Conservation (phyloP, 805 yeast species). For the Barnettozyma siamensis region DNA sequence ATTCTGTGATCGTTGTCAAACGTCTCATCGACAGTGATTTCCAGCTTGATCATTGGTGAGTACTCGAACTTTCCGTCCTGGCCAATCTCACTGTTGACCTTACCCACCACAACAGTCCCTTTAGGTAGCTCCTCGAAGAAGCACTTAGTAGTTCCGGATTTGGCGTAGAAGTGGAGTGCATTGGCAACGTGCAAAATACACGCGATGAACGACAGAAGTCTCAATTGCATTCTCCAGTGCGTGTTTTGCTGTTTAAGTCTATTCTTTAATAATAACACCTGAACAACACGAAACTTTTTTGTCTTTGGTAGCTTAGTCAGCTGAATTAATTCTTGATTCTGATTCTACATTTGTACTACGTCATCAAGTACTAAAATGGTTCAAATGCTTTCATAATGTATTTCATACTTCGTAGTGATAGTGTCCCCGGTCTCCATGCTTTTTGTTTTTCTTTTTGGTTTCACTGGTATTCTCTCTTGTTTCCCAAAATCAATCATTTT, state of each 20-base stretch:
- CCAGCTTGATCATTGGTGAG: constrained; percentile 52
- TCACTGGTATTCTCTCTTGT: too few species aligned
- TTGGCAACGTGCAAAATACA: constrained; percentile 5
- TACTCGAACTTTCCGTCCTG: constrained; percentile 43
- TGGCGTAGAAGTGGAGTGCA: constrained; percentile 66
- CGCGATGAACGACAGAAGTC: neutral
- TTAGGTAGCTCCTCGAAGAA: constrained; percentile 76
- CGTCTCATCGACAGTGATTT: constrained; percentile 67
- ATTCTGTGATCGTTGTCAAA: constrained; percentile 83
- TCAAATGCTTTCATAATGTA: too few species aligned
- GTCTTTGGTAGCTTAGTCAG: neutral
- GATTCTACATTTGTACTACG: too few species aligned
- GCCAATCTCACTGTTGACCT: constrained; percentile 59
- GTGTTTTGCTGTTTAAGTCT: neutral
- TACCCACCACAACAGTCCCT: constrained; percentile 77
- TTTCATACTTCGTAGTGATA: too few species aligned
- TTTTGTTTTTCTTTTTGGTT: too few species aligned
- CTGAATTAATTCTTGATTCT: too few species aligned
- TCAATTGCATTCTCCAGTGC: constrained; percentile 2
- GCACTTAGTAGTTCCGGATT: constrained; percentile 72
- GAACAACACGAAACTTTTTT: neutral
- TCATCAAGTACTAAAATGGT: too few species aligned
- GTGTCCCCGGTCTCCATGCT: too few species aligned
- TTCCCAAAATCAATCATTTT: too few species aligned
- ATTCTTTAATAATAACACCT: neutral